Base-by-base conservation (phyloP, 2,329 filamentous ascomycete genomes). In the Coniosporium tulheliwenetii region DNA sequence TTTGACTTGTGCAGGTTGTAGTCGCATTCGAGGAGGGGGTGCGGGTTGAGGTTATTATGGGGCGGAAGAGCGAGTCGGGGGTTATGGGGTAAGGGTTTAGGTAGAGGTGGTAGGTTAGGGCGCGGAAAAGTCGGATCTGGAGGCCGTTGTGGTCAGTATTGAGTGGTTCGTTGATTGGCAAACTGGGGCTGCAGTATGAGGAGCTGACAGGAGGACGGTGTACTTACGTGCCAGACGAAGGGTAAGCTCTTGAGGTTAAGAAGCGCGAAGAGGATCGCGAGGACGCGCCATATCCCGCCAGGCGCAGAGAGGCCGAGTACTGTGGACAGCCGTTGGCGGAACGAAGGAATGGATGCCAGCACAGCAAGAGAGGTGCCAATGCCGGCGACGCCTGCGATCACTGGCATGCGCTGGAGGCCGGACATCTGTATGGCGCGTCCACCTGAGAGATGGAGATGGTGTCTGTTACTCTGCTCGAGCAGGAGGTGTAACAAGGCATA, bases 1-100 rank as follows among this genome's bases (percentile, higher is more conserved):
- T 86, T 85, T 45, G 78, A 79, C 58, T 87, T 86, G 69, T 89
- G 82, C 36, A 85, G 55, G 63, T 91, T 89, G 65, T 86, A 85
- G 63, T 94, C 87, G 52, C 79, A 85, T 62, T 93, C 85, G 49
- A 82, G 70, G 41, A 82, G 62, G 1, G 74, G 10, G 80, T 74
- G 53, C 77, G 75, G 5, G 79, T 75, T 33, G 69, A 65, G 12
- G 79, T 76, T 43, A 83, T 76, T 39, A 81, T 63, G 38, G 82
- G 79, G 38, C 77, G 73, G 65, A 89, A 91, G 48, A 91, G 73
- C 34, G 79, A 74, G 45, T 76, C 69, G 1, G 77, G 72, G 37
- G 55, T 54, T 15, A 66, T 58, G 1, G 55, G 52, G 1, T 58
- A 62, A 0, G 60, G 60, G 40, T 63, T 58, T 41, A 67, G 44